A percentile compares a stretch with the other conserved stretches of the same genome.
phyloP scores from a whole-genome alignment of 2,329 filamentous ascomycete genomes.

The Aaosphaeria pasadenensis region DNA sequence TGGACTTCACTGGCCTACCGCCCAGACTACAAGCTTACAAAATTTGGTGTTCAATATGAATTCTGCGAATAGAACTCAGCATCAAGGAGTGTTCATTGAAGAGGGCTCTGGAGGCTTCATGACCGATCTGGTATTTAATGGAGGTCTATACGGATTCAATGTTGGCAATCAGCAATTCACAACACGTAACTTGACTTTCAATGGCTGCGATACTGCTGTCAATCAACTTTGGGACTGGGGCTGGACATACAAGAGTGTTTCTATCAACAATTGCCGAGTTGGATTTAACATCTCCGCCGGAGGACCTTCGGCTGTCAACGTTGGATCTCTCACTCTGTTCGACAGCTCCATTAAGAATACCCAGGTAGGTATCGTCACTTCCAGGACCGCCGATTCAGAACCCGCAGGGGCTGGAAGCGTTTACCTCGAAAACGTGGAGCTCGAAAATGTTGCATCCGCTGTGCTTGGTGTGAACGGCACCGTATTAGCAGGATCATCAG shows the following conservation, averaged over 20 bases:
- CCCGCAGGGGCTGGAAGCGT: conserved; percentile 48
- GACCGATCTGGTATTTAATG: conserved; percentile 44
- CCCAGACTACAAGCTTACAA: conserved; percentile 46
- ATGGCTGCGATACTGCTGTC: conserved; percentile 52
- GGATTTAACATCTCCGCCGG: conserved; percentile 49
- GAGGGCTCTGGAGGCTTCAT: conserved; percentile 46
- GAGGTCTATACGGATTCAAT: conserved; percentile 40
- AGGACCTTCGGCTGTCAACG: conserved; percentile 39
- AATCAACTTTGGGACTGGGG: conserved; percentile 60
- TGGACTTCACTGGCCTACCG: conserved; percentile 45
- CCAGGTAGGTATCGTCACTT: conserved; percentile 49
- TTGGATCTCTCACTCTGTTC: conserved; percentile 57
- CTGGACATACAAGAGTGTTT: conserved; percentile 53
- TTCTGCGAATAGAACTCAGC: conserved; percentile 42
- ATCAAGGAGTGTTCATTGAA: conserved; percentile 46
- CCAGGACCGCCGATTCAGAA: conserved; percentile 41
- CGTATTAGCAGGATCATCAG: conserved; percentile 22
- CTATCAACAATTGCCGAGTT: conserved; percentile 51
- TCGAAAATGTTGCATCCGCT: conserved; percentile 46
- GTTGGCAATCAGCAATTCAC: conserved; percentile 48
- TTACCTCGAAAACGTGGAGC: conserved; percentile 58
- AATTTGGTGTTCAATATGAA: conserved; percentile 47
- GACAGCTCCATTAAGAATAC: conserved; percentile 54
- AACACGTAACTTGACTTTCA: conserved; percentile 49
- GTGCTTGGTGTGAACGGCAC: conserved; percentile 20